Conservation (phyloP, 441 rosid genomes). For the Isatis lusitanica region DNA sequence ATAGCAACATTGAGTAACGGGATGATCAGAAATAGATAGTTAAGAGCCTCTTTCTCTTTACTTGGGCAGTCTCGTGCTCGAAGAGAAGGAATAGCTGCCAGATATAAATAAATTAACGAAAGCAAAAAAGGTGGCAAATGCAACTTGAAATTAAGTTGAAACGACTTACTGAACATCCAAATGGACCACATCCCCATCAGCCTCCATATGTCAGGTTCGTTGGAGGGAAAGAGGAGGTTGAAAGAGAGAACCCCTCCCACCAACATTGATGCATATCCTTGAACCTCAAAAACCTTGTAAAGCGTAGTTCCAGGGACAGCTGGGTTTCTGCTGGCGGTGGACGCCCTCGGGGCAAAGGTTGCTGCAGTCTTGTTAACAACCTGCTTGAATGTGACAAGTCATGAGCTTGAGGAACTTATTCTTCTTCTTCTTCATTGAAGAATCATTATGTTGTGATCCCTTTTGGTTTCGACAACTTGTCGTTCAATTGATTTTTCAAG, state of each 20-base stretch:
- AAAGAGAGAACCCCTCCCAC: slow-evolving; percentile 84
- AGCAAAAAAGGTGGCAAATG: not conserved
- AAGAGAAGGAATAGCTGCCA: slow-evolving; percentile 88
- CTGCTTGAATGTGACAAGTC: slow-evolving; percentile 41
- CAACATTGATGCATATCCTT: slow-evolving; percentile 75
- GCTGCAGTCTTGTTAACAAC: slow-evolving; percentile 93
- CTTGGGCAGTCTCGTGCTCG: slow-evolving; percentile 91
- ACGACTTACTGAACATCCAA: slow-evolving; percentile 94
- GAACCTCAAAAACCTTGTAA: slow-evolving; percentile 88
- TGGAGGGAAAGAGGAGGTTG: slow-evolving; percentile 84
- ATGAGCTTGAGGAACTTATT: not conserved
- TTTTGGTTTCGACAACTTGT: no score
- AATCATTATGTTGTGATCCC: not conserved
- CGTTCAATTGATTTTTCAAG: not conserved
- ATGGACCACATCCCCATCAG: slow-evolving; percentile 99
- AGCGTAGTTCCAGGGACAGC: slow-evolving; percentile 87
- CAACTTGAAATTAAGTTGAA: not conserved
- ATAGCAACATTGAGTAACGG: slow-evolving; percentile 80
- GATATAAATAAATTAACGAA: not conserved
- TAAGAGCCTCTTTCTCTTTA: slow-evolving; percentile 93
- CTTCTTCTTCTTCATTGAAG: not conserved
- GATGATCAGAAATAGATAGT: slow-evolving; percentile 80
- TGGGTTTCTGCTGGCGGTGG: slow-evolving; percentile 85
- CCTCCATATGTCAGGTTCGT: slow-evolving; percentile 93
- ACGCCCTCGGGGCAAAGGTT: slow-evolving; percentile 95